Evolutionary conservation across 169 alveolate genomes (phyloP).

Genomic region (Plasmodium chabaudi): DNA sequence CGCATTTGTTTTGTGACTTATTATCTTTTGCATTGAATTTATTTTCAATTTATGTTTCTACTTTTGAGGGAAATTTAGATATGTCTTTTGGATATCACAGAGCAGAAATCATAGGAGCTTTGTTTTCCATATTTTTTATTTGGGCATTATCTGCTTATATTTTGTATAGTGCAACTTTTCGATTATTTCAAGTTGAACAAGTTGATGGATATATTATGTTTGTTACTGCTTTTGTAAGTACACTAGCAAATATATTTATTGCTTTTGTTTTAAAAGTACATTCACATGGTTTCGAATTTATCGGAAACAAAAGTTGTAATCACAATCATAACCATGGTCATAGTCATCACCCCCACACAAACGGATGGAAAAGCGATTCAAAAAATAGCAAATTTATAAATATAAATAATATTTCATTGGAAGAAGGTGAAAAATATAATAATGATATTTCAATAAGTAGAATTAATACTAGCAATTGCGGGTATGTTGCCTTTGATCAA

Average conservation of each 20-base stretch:
- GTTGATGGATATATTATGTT: slow-evolving; percentile 95
- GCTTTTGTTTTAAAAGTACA: slow-evolving; percentile 91
- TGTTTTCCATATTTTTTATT: slow-evolving; percentile 91
- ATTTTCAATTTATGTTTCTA: slow-evolving; percentile 91
- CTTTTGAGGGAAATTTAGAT: slow-evolving; percentile 89
- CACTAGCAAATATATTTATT: slow-evolving; percentile 92
- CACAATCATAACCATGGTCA: not conserved
- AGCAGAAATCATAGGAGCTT: slow-evolving; percentile 97
- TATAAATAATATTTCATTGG: slow-evolving; percentile 36
- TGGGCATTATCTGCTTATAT: slow-evolving; percentile 94
- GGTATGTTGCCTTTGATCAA: slow-evolving; percentile 62
- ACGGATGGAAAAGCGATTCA: not conserved
- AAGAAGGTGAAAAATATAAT: slow-evolving; percentile 15
- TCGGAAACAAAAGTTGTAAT: slow-evolving; percentile 29
- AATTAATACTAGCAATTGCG: slow-evolving; percentile 25
- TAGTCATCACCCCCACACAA: not conserved
- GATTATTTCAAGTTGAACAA: slow-evolving; percentile 88
- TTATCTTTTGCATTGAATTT: slow-evolving; percentile 92
- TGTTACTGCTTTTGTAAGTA: slow-evolving; percentile 93
- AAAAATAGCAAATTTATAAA: slow-evolving; percentile 33
- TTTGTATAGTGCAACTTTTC: slow-evolving; percentile 93
- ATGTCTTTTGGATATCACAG: slow-evolving; percentile 95
- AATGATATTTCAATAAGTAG: slow-evolving; percentile 12
- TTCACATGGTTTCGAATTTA: slow-evolving; percentile 80
- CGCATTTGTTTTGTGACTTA: slow-evolving; percentile 96